These are phyloP conservation scores for Daldinia sp. DNA, from an alignment of 2,329 filamentous ascomycete genomes.

Conservation along the genomic window DNA sequence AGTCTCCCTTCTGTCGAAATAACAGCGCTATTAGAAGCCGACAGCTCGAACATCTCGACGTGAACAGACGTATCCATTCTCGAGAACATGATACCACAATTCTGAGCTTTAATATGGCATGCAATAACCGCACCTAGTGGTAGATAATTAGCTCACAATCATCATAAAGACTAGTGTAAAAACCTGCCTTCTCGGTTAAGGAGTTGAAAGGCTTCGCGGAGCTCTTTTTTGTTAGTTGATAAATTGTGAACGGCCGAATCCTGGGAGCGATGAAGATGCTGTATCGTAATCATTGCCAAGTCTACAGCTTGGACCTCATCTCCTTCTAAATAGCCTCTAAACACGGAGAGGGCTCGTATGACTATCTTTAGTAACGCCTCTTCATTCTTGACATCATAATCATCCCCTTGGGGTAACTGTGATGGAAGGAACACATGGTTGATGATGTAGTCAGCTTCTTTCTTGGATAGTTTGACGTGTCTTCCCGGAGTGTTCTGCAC, in stretches of 20 bases:
- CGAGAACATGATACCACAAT: conserved; percentile 53
- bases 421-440: conserved; percentile 43
- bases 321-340: conserved; percentile 15
- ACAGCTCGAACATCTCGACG: conserved; percentile 54
- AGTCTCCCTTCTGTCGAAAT: conserved; percentile 49
- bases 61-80: conserved; percentile 34
- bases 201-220: conserved; percentile 5
- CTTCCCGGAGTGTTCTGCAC: neutral
- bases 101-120: conserved; percentile 52
- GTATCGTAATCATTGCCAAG: conserved; percentile 5
- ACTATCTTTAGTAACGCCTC: conserved; percentile 26
- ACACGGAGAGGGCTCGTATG: conserved; percentile 12
- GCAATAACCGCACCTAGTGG: conserved; percentile 17
- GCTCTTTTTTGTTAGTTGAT: neutral
- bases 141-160: neutral
- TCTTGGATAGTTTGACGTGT: neutral
- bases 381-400: conserved; percentile 29
- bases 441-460: conserved; percentile 31
- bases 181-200: conserved; percentile 15
- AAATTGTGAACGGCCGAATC: neutral
- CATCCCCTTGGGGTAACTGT: conserved; percentile 34
- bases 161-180: neutral
- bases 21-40: conserved; percentile 46
- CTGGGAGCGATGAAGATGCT: conserved; percentile 6
- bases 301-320: neutral